A percentile compares a stretch with the other conserved stretches of the same genome.
Conservation (phyloP, 345 rosid species). For the Raphanus sativus region DNA sequence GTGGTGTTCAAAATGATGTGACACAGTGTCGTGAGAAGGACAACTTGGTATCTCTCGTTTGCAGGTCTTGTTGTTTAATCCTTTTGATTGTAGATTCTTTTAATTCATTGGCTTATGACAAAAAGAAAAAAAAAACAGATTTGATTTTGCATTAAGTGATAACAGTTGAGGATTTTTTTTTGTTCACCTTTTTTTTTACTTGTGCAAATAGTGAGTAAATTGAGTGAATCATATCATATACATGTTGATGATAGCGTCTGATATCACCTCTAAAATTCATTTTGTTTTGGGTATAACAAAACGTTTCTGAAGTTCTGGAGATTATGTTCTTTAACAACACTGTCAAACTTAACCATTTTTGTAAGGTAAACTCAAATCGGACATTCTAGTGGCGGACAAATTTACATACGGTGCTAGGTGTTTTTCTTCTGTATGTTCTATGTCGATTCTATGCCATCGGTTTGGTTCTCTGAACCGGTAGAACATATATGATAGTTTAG, state of each 20-base stretch:
- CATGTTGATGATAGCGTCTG: background rate
- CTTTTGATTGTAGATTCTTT: slow-evolving; percentile 21
- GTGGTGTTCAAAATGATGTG: slow-evolving; percentile 13
- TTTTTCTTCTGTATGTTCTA: too few relatives aligned
- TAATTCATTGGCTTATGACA: slow-evolving; percentile 12
- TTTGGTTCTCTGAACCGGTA: too few relatives aligned
- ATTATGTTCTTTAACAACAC: background rate
- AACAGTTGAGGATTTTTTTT: background rate
- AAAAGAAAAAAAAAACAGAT: background rate
- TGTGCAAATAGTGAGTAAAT: background rate
- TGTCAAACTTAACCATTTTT: too few relatives aligned
- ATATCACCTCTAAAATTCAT: background rate
- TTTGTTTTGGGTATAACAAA: background rate
- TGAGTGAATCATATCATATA: background rate
- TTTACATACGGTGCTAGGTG: too few relatives aligned
- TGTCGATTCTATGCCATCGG: too few relatives aligned
- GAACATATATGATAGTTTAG: too few relatives aligned
- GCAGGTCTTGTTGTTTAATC: background rate
- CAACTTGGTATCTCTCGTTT: background rate
- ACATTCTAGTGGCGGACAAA: too few relatives aligned
- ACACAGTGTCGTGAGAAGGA: background rate
- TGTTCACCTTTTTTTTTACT: background rate
- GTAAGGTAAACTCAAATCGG: too few relatives aligned
- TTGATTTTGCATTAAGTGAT: background rate
- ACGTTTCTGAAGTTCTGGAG: background rate